These are phyloP conservation scores for Arachnomyces sp. DNA, from an alignment of 2,329 filamentous ascomycete genomes.

Conservation along the genomic window DNA sequence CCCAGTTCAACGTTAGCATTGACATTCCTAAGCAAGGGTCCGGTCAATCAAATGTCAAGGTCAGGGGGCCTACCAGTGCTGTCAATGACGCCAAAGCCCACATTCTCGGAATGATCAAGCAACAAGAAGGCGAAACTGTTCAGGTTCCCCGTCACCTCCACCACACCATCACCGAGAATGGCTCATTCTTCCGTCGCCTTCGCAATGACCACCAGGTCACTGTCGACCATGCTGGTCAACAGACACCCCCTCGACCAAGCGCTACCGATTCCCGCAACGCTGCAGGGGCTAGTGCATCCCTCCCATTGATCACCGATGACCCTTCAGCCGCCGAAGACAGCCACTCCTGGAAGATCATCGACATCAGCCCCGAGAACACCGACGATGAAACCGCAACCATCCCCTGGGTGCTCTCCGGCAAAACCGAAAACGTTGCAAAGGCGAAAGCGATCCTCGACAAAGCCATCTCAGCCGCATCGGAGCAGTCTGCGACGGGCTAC, in stretches of 20 bases:
- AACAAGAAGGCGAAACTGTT: conserved; percentile 82
- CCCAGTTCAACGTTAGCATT: conserved; percentile 75
- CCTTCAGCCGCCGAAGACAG: conserved; percentile 55
- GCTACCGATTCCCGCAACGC: conserved; percentile 44
- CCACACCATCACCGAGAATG: conserved; percentile 78
- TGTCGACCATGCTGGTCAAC: conserved; percentile 80
- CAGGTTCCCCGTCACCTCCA: conserved; percentile 75
- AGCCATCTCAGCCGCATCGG: conserved; percentile 42
- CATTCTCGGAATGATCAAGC: conserved; percentile 67
- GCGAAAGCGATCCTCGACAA: conserved; percentile 65
- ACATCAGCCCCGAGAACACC: conserved; percentile 31
- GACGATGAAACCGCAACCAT: conserved; percentile 34
- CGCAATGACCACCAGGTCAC: conserved; percentile 80
- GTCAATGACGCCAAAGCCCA: conserved; percentile 83
- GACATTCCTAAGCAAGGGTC: conserved; percentile 89
- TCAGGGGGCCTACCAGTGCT: conserved; percentile 68
- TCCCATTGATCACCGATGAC: conserved; percentile 93
- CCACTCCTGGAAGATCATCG: conserved; percentile 78
- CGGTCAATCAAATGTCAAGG: conserved; percentile 75
- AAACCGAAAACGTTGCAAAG: conserved; percentile 68
- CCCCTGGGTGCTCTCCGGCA: conserved; percentile 82
- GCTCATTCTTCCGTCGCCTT: conserved; percentile 86
- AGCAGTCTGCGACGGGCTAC: conserved; percentile 63
- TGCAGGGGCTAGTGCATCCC: conserved; percentile 49
- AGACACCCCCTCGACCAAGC: conserved; percentile 62